Evolutionary conservation across 306 rosid genomes (phyloP), one percentile per base, ranked within the genome.

Genomic region (Senna siamea): DNA sequence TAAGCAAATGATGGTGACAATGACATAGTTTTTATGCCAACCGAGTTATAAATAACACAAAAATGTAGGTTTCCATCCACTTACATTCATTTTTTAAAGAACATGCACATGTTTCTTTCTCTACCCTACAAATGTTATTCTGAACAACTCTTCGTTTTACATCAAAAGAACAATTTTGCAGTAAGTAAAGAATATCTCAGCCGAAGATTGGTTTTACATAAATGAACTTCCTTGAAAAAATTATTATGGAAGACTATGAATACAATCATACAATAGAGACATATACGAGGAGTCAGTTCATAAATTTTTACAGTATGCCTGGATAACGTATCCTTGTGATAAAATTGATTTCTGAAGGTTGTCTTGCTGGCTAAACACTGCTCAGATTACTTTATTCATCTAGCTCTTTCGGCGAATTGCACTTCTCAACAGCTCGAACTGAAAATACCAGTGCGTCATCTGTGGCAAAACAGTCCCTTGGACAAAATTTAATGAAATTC

Each of bases 301-400:
- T 22, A 40, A 57, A 70, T 78, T 69, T 56, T 69, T 56, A 75
- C 80, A 82, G 66, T 23, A 9, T 66, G 22, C 78, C 81, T 62
- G 44, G 28, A 70, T n/a, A 57, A 66, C 40, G 28, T 61, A 65
- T 67, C 77, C 76, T 56, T 20, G 9, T 67, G 54, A 59, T 15
- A 41, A 76, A 35, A n/a, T 8, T 35, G 47, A 60, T 35, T 60
- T 62, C 50, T 38, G 9, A 38, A 10, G 68, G 20, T 51, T 51
- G 56, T 17, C 56, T 26, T 26, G n/a, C 56, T n/a, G 56, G 23
- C 30, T 19, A 38, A 37, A 35, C 48, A 37, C n/a, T 8, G 66
- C 14, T 76, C 59, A 69, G 65, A 23, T 66, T 17, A 15, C 50
- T 52, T 56, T 37, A 53, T 52, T 56, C 61, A 47, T 26, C 9